Percentiles rank a stretch among this genome's conserved stretches.
Evolutionary conservation across 805 yeast species (phyloP).

Genomic region (Tetrapisispora iriomotensis): DNA sequence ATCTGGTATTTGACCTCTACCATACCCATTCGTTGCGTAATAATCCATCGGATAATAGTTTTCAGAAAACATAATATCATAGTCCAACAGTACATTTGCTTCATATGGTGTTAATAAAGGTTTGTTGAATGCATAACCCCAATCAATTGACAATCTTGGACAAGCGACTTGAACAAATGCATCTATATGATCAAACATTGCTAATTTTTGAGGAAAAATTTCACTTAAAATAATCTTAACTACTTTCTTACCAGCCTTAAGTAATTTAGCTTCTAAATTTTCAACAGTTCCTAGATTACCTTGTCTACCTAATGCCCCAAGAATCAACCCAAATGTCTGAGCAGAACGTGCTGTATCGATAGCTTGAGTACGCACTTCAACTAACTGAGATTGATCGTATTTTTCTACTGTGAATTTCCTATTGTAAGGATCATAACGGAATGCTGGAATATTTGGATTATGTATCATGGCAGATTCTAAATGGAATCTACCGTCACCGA

Average conservation of each 20-base stretch:
- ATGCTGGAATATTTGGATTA: slow-evolving; percentile 87
- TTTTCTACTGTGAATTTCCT: slow-evolving; percentile 82
- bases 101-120: slow-evolving; percentile 94
- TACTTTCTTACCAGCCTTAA: slow-evolving; percentile 49
- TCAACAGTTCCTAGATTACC: slow-evolving; percentile 75
- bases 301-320: slow-evolving; percentile 94
- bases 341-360: slow-evolving; percentile 50
- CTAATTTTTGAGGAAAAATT: slow-evolving; percentile 83
- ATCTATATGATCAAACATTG: slow-evolving; percentile 88
- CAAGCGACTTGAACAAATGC: slow-evolving; percentile 97
- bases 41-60: slow-evolving; percentile 91
- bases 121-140: slow-evolving; percentile 95
- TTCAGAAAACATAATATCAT: slow-evolving; percentile 56
- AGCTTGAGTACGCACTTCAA: slow-evolving; percentile 64
- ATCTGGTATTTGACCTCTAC: slow-evolving; percentile 68
- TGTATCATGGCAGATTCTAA: slow-evolving; percentile 95
- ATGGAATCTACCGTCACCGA: slow-evolving; percentile 96
- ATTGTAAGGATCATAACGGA: slow-evolving; percentile 89
- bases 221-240: slow-evolving; percentile 82
- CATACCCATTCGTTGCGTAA: slow-evolving; percentile 82
- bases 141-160: slow-evolving; percentile 89
- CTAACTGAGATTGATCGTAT: slow-evolving; percentile 80
- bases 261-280: slow-evolving; percentile 48
- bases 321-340: slow-evolving; percentile 65
- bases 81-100: slow-evolving; percentile 77